Percentiles rank a stretch among this genome's conserved stretches.
Conservation (phyloP, 2,329 filamentous ascomycete genomes). For the Hansfordia pulvinata region DNA sequence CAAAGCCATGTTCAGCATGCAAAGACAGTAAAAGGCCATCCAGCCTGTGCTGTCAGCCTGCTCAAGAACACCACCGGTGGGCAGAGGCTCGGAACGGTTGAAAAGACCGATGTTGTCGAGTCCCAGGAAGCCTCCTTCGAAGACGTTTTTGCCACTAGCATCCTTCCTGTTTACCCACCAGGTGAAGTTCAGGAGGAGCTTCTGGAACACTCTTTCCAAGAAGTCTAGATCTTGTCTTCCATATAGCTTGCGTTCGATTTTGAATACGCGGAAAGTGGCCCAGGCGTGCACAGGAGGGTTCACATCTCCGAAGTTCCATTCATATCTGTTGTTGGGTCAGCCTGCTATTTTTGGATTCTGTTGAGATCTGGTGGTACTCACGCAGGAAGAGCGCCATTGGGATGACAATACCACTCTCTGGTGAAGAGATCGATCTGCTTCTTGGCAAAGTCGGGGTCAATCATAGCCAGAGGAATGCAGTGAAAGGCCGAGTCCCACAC, state of each 20-base stretch:
- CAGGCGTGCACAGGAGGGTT: slow-evolving; percentile 95
- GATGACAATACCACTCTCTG: slow-evolving; percentile 97
- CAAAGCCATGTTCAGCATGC: slow-evolving; percentile 92
- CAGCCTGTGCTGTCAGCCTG: slow-evolving; percentile 96
- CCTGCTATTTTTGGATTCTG: neutral
- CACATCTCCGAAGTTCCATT: slow-evolving; percentile 97
- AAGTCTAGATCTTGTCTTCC: slow-evolving; percentile 91
- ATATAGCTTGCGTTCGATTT: slow-evolving; percentile 96
- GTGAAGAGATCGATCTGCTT: slow-evolving; percentile 95
- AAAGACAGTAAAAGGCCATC: slow-evolving; percentile 97
- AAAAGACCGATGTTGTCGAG: slow-evolving; percentile 96
- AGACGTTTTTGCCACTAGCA: slow-evolving; percentile 87
- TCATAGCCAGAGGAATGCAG: slow-evolving; percentile 91
- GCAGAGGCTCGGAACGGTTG: slow-evolving; percentile 89
- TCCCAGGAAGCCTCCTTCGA: slow-evolving; percentile 90
- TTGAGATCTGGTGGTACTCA: slow-evolving; percentile 26
- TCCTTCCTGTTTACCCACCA: slow-evolving; percentile 99
- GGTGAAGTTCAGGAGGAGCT: slow-evolving; percentile 89
- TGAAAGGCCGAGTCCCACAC: slow-evolving; percentile 97
- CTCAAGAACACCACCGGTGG: slow-evolving; percentile 84
- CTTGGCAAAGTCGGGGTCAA: slow-evolving; percentile 95
- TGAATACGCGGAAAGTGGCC: slow-evolving; percentile 92
- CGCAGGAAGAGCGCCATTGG: slow-evolving; percentile 86
- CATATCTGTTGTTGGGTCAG: slow-evolving; percentile 35
- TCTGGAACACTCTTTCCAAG: slow-evolving; percentile 91